These are phyloP conservation scores for Cladophialophora exuberans DNA, from an alignment of 2,329 filamentous ascomycete genomes.

Conservation along the genomic window DNA sequence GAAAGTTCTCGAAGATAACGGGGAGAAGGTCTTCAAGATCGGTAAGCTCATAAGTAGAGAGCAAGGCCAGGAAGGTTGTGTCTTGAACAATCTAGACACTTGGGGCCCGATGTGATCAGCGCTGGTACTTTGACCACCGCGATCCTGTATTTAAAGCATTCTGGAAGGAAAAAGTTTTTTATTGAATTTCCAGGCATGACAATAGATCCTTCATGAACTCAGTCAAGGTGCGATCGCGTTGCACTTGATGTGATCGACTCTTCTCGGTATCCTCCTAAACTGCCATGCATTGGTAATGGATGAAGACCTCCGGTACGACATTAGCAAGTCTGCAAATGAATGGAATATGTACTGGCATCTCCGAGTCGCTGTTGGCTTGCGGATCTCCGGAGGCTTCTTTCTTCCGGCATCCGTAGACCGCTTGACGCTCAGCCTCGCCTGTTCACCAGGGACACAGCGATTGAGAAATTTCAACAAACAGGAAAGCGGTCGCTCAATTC, in stretches of 20 bases:
- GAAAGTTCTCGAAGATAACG: conserved; percentile 63
- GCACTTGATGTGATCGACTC: no score
- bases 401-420: not conserved
- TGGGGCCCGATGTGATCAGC: conserved; percentile 37
- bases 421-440: not conserved
- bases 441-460: not conserved
- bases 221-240: no score
- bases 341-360: no score
- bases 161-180: no score
- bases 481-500: not conserved
- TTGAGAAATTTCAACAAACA: conserved; percentile 4
- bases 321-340: no score
- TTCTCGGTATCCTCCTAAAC: no score
- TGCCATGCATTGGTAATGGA: no score
- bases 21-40: conserved; percentile 77
- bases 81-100: conserved; percentile 62
- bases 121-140: no score
- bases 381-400: conserved; percentile 5
- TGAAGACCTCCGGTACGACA: no score
- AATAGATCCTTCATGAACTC: not conserved
- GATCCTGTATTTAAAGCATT: no score
- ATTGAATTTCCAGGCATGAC: not conserved
- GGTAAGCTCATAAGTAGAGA: conserved; percentile 68
- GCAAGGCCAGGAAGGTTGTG: conserved; percentile 57
- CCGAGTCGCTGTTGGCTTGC: no score